Evolutionary conservation across 2,329 filamentous ascomycete genomes (phyloP), one percentile per base, ranked within the genome.

Genomic region (Periconia macrospinosa): DNA sequence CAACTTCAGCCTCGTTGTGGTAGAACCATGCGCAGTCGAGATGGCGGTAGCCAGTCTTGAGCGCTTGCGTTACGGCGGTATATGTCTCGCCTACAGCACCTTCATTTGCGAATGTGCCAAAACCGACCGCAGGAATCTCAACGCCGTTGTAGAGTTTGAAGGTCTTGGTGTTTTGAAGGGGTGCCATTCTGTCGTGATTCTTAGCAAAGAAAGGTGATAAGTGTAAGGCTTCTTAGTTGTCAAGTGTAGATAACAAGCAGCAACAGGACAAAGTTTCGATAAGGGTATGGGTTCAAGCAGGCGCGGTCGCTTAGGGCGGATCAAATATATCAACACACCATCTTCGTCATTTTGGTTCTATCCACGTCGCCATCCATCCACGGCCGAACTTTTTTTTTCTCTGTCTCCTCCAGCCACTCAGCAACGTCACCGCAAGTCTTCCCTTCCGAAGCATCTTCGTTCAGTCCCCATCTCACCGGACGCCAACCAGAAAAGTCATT

Each of bases 11-110:
- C 68, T 92, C 89, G 65, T 92, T 92, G 54, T 77, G 81, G 71
- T 92, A 92, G 70, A 83, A 84, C 72, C 87, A 86, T 0, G 88
- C 89, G 13, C 87, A 83, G 73, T 88, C 86, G 55, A 88, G 82
- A 65, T 87, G 84, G 37, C 84, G 80, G 70, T 88, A 88, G 30
- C 85, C 85, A 8, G 73, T 73, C 45, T 80, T 75, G 45, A 89
- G 75, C 1, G 86, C 88, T 47, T 78, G 76, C 6, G 83, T 76
- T 58, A 83, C 85, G 15, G 87, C 86, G 41, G 79, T 67, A 45
- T 81, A 78, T 56, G 79, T 78, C 49, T 82, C 72, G 54, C 79
- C 72, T 14, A 79, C 78, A n/a, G 85, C 82, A 52, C 85, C 86
- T 75, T 90, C 86, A 71, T 82, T 88, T 58, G 81, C 83, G 72